phyloP scores from a whole-genome alignment of 2,329 filamentous ascomycete genomes.

The Neonectria magnoliae region DNA sequence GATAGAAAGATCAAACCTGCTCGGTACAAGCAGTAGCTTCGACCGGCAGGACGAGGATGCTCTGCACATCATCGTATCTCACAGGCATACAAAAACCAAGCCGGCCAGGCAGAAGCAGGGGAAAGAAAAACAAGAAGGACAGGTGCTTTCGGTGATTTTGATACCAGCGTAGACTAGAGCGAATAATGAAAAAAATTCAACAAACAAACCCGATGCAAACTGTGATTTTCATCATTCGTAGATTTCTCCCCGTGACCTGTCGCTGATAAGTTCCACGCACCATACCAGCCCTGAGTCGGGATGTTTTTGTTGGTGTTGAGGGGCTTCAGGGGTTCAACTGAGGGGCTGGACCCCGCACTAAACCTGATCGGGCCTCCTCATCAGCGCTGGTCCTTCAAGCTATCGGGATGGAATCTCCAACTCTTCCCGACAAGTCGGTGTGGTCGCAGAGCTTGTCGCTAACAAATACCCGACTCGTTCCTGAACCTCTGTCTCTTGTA shows the following conservation, averaged over 20 bases:
- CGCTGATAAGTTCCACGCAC: background rate
- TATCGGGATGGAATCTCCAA: conserved; percentile 38
- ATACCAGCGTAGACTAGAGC: background rate
- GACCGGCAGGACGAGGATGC: no score
- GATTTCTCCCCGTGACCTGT: background rate
- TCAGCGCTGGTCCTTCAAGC: conserved; percentile 20
- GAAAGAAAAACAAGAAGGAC: no score
- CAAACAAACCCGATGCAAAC: background rate
- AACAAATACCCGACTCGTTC: conserved; percentile 12
- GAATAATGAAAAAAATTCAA: background rate
- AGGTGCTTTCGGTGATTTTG: no score
- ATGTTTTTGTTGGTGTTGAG: conserved; percentile 19
- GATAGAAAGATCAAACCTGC: no score
- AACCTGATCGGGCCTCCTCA: conserved; percentile 31
- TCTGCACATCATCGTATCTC: no score
- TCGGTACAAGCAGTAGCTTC: no score
- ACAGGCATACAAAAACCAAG: no score
- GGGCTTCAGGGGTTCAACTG: conserved; percentile 31
- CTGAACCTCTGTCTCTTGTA: background rate
- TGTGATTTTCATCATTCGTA: background rate
- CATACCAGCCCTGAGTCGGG: conserved; percentile 4
- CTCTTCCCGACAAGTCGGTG: conserved; percentile 44
- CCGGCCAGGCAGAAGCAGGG: no score
- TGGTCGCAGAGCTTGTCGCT: conserved; percentile 26
- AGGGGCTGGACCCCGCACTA: conserved; percentile 43